Evolutionary conservation across 805 yeast genomes (phyloP).

Genomic region (Yamadazyma olivae): DNA sequence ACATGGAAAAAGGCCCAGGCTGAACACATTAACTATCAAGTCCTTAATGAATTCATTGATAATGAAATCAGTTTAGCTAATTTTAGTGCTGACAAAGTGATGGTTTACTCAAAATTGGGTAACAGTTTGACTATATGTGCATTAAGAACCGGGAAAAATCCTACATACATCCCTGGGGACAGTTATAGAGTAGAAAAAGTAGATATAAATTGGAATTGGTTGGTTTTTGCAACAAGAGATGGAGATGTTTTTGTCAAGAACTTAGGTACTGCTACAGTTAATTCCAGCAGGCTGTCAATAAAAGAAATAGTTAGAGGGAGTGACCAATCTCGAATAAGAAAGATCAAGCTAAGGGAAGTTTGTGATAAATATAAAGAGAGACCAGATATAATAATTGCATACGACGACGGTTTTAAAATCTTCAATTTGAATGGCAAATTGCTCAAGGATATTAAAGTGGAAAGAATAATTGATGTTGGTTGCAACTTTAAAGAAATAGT

Average conservation of each 20-base stretch:
- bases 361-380: slow-evolving; percentile 22
- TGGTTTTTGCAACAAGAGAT: slow-evolving; percentile 23
- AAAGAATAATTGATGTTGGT: slow-evolving; percentile 6
- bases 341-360: slow-evolving; percentile 17
- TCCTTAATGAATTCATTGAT: slow-evolving; percentile 19
- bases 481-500: slow-evolving; percentile 1
- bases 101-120: slow-evolving; percentile 23
- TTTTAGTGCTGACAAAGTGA: slow-evolving; percentile 24
- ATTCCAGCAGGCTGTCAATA: slow-evolving; percentile 20
- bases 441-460: background rate
- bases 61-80: slow-evolving; percentile 20
- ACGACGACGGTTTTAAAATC: slow-evolving; percentile 19
- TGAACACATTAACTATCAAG: slow-evolving; percentile 28
- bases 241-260: slow-evolving; percentile 34
- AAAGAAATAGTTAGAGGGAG: slow-evolving; percentile 11
- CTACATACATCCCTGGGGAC: slow-evolving; percentile 36
- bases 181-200: slow-evolving; percentile 6
- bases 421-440: slow-evolving; percentile 19
- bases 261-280: slow-evolving; percentile 29
- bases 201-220: slow-evolving; percentile 30
- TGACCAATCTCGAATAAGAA: slow-evolving; percentile 12
- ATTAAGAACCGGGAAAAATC: slow-evolving; percentile 34
- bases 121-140: slow-evolving; percentile 31
- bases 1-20: slow-evolving; percentile 37
- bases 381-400: slow-evolving; percentile 25